Base-by-base conservation (phyloP, 176 grass and related monocot genomes). In the Canna indica region DNA sequence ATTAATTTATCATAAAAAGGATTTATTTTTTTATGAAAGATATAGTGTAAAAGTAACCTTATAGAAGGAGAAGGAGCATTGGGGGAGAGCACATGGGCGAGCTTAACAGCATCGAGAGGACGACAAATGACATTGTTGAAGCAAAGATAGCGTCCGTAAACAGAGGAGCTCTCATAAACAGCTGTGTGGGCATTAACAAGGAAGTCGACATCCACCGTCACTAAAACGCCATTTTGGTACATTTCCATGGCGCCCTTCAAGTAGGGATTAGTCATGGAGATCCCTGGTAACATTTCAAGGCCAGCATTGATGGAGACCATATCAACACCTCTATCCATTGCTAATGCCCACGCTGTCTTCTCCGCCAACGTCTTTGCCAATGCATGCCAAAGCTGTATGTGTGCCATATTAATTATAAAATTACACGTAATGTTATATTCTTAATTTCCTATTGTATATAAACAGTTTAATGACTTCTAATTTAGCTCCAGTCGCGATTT, bases 321-420 rank as follows among this genome's bases (percentile, higher is more conserved):
- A 77, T 92, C 80, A 29, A 99, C 84, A n/a, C 84, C 89, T 15
- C 94, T 63, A 81, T 99, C 94, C 94, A 99, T 99, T 3, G 94
- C 94, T 80, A 99, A 44, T 3, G 94, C 89, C 94, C 94, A 99
- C 25, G 94, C 94, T 12, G 94, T 99, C 78, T 87, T 99, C 85
- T 99, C 89, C 3, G 94, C 85, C 1, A 93, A 75, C 14, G 89
- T 99, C 78, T 93, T 99, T 46, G 89, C 89, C 69, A 93, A 73
- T 0, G 86, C 94, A 14, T 99, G 89, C 94, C 94, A 99, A 64
- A 99, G 35, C 94, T 99, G 82, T 15, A n/a, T n/a, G n/a, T n/a
- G n/a, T n/a, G 13, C 5, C 1, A 11, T 39, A 44, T 44, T 10
- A 44, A 44, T 4, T 4, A 39, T 39, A 39, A 4, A 39, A n/a